phyloP scores from a whole-genome alignment of 2,329 filamentous ascomycete genomes.

The Alternaria metachromatica region DNA sequence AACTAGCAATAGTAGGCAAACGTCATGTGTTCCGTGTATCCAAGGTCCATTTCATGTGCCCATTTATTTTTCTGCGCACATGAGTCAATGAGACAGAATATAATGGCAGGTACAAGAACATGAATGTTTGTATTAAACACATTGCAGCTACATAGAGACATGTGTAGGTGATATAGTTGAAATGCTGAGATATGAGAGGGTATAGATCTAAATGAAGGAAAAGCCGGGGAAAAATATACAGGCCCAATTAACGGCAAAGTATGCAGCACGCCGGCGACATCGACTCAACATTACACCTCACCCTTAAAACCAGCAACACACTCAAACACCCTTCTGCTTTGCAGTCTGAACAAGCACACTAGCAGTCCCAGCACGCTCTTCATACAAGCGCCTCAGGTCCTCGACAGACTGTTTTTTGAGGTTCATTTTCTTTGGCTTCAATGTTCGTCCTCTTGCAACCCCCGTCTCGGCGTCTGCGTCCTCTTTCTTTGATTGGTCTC shows the following conservation, averaged over 20 bases:
- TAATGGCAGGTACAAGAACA: not conserved
- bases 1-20: not conserved
- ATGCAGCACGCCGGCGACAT: not conserved
- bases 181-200: not conserved
- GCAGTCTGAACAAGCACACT: constrained; percentile 32
- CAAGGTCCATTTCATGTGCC: not conserved
- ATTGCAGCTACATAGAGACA: not conserved
- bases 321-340: constrained; percentile 7
- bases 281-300: not conserved
- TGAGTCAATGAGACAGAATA: too few species aligned
- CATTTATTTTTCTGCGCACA: not conserved
- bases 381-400: constrained; percentile 56
- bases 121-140: not conserved
- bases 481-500: constrained; percentile 19
- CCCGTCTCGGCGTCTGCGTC: constrained; percentile 5
- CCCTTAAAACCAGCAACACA: not conserved
- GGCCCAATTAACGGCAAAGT: not conserved
- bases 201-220: not conserved
- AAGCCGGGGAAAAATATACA: not conserved
- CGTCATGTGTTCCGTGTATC: not conserved
- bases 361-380: constrained; percentile 54
- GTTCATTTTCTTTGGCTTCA: constrained; percentile 48
- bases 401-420: constrained; percentile 56
- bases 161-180: not conserved
- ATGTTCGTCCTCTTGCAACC: constrained; percentile 18